phyloP scores from a whole-genome alignment of 768 basidiomycete species.

The Lentinula sp. region DNA sequence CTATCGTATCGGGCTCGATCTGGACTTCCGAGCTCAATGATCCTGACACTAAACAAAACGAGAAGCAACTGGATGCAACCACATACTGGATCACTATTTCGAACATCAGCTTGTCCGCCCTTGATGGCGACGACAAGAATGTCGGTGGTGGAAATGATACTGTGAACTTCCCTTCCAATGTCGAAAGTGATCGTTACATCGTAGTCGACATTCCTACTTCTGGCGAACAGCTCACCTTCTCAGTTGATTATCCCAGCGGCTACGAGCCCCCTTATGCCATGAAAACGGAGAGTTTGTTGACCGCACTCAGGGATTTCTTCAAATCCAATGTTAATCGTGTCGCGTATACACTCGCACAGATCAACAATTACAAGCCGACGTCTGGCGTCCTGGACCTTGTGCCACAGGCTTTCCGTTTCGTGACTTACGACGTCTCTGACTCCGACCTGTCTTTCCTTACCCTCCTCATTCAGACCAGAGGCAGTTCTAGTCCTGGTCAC shows the following conservation, averaged over 20 bases:
- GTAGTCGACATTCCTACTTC: background rate
- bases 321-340: background rate
- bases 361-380: background rate
- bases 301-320: background rate
- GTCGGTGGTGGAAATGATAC: background rate
- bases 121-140: background rate
- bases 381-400: background rate
- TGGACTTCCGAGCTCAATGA: background rate
- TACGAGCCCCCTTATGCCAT: background rate
- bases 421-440: background rate
- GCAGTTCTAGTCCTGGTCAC: background rate
- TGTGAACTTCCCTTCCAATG: background rate
- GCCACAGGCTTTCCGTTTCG: background rate
- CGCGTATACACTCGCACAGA: background rate
- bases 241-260: background rate
- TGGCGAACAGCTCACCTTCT: background rate
- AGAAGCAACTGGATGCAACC: background rate
- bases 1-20: background rate
- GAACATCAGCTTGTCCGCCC: background rate
- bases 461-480: background rate
- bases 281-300: background rate
- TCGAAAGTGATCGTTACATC: background rate
- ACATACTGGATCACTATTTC: conserved; percentile 1
- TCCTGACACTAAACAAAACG: background rate
- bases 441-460: background rate